phyloP scores from a whole-genome alignment of 2,329 filamentous ascomycete genomes.

The Penicillium sp. region DNA sequence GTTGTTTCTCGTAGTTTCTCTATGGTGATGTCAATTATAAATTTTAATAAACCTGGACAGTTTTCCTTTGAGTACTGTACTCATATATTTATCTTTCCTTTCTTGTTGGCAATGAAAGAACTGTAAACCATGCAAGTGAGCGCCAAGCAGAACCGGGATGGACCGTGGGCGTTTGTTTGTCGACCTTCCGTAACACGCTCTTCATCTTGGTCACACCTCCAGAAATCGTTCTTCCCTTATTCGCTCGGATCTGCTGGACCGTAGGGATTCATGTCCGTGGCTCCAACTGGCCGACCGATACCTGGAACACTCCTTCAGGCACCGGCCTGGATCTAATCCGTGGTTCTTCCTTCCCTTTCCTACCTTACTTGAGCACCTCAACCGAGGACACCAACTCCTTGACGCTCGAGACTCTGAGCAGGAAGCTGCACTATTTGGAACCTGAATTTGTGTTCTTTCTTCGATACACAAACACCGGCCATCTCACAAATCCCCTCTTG shows the following conservation, averaged over 20 bases:
- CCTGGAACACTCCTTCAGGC: conserved; percentile 21
- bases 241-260: conserved; percentile 29
- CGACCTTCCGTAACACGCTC: neutral
- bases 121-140: neutral
- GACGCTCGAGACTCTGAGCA: conserved; percentile 9
- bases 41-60: no score
- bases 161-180: conserved; percentile 7
- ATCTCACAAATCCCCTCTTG: neutral
- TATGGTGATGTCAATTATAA: no score
- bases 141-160: neutral
- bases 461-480: neutral
- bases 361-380: neutral
- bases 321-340: conserved; percentile 16
- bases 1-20: neutral
- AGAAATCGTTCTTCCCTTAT: conserved; percentile 6
- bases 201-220: conserved; percentile 6
- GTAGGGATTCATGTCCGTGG: conserved; percentile 29
- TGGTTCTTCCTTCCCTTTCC: conserved; percentile 11
- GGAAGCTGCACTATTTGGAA: neutral
- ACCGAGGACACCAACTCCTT: conserved; percentile 3
- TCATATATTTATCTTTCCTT: neutral
- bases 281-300: conserved; percentile 17
- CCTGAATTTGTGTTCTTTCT: neutral
- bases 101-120: neutral
- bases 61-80: neutral